Conservation (phyloP, 768 basidiomycete genomes). For the Russula emetica region DNA sequence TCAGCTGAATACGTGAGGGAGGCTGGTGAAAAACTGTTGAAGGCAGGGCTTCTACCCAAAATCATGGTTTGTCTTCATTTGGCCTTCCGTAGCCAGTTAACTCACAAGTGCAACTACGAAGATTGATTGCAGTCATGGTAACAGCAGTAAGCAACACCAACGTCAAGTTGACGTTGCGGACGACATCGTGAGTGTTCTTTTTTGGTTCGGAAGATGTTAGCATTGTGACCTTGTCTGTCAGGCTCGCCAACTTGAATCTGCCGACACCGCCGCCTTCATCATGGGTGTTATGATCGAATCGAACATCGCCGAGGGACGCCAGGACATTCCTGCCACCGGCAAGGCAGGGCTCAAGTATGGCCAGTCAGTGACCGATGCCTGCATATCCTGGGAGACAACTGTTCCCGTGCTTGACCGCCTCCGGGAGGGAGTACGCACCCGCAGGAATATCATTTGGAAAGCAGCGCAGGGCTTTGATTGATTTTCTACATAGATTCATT, state of each 20-base stretch:
- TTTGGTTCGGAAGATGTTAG: constrained; percentile 12
- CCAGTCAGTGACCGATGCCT: constrained; percentile 84
- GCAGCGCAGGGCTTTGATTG: constrained; percentile 31
- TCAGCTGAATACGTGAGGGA: constrained; percentile 72
- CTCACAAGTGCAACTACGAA: constrained; percentile 33
- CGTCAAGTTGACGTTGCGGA: constrained; percentile 87
- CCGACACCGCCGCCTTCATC: constrained; percentile 67
- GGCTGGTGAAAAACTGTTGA: constrained; percentile 66
- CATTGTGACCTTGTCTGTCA: constrained; percentile 34
- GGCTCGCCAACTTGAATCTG: constrained; percentile 68
- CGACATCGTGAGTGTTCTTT: constrained; percentile 66
- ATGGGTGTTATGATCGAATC: constrained; percentile 97
- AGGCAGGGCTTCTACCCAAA: constrained; percentile 72
- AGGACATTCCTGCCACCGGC: constrained; percentile 74
- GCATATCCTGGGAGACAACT: constrained; percentile 87
- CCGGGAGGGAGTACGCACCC: constrained; percentile 80
- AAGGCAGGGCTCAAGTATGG: constrained; percentile 74
- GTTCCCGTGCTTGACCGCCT: constrained; percentile 77
- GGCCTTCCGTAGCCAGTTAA: neutral
- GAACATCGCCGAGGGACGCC: constrained; percentile 82
- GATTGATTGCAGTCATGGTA: constrained; percentile 97
- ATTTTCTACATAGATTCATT: constrained; percentile 12
- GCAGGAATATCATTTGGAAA: constrained; percentile 49
- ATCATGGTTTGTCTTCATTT: constrained; percentile 64
- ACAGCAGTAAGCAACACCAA: constrained; percentile 86